Evolutionary conservation across 2,329 filamentous ascomycete species (phyloP).

Genomic region (Fusarium sambucinum): DNA sequence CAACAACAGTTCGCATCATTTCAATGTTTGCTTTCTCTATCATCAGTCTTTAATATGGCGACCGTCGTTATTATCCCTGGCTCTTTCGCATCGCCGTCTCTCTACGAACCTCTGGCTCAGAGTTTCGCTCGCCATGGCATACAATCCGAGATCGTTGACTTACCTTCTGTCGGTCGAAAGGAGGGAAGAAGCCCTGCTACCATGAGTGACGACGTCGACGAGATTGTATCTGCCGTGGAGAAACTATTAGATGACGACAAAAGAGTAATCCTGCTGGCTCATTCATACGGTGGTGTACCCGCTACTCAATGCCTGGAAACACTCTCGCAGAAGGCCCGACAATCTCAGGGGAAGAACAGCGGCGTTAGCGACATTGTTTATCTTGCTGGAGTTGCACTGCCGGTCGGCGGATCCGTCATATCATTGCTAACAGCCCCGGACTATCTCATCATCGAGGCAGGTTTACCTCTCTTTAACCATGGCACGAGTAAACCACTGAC

Average conservation of each 20-base stretch:
- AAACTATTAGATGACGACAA: constrained; percentile 1
- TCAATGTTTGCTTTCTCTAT: background rate
- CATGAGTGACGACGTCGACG: constrained; percentile 10
- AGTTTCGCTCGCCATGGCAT: background rate
- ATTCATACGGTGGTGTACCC: constrained; percentile 23
- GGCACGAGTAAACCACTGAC: background rate
- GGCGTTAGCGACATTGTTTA: constrained; percentile 19
- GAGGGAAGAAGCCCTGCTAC: background rate
- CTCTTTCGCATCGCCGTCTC: constrained; percentile 7
- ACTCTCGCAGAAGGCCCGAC: constrained; percentile 6
- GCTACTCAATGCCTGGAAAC: constrained; percentile 15
- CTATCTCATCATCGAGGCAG: background rate
- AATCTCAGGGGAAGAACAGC: constrained; percentile 1
- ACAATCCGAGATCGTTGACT: background rate
- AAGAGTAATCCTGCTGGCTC: constrained; percentile 9
- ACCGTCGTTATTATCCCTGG: constrained; percentile 16
- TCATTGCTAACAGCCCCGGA: constrained; percentile 1
- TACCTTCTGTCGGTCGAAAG: constrained; percentile 18
- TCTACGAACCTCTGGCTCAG: background rate
- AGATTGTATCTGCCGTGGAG: constrained; percentile 1
- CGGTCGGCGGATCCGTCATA: background rate
- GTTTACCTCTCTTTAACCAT: no score
- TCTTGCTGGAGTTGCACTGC: constrained; percentile 8
- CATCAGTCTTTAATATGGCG: background rate
- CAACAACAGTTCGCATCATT: background rate